Evolutionary conservation across 805 yeast species (phyloP), one percentile per base, ranked within the genome.

Genomic region (Spencermartinsiella europaea): DNA sequence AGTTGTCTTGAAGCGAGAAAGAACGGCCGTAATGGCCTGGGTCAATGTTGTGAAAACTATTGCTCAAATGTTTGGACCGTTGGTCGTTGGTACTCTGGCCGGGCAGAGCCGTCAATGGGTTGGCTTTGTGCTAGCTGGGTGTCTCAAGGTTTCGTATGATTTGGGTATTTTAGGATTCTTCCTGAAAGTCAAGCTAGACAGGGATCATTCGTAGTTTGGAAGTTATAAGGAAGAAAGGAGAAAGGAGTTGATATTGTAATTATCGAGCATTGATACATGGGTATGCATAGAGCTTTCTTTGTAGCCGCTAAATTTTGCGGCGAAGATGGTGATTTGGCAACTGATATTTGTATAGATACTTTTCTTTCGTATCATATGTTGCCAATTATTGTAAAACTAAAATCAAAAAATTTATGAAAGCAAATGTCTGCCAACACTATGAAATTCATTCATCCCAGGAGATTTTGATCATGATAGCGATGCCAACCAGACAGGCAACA

Each of bases 21-120:
- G 90, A 45, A 80, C 95, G 2, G 77, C 75, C 53, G 91, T 83
- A 1, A 75, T 88, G 83, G 96, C 96, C 2, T 72, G 85, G 19
- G 95, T 88, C 8, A 88, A 87, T 57, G 80, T 88, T 21, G 88
- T 85, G 21, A 86, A 86, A 63, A 89, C 95, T 0, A 72, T 83
- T 51, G 91, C 95, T 0, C 75, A 93, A 58, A 79, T 90, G 45
- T 59, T 83, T 8, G 95, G 95, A 0, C 95, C 95, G 1, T 60
- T 76, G 15, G 73, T 85, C 55, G 83, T 95, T 3, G 96, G 96
- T 3, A 64, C 69, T 28, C 66, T 88, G 41, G 90, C 95, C 1
- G 71, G 72, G 12, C 40, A 42, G 21, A 46, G 52, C 22, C 42
- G 33, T 43, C 65, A 63, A 57, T 58, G 65, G 60, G 28, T 62